phyloP scores from a whole-genome alignment of 495 filamentous ascomycete species.

The Immersiella caudata region DNA sequence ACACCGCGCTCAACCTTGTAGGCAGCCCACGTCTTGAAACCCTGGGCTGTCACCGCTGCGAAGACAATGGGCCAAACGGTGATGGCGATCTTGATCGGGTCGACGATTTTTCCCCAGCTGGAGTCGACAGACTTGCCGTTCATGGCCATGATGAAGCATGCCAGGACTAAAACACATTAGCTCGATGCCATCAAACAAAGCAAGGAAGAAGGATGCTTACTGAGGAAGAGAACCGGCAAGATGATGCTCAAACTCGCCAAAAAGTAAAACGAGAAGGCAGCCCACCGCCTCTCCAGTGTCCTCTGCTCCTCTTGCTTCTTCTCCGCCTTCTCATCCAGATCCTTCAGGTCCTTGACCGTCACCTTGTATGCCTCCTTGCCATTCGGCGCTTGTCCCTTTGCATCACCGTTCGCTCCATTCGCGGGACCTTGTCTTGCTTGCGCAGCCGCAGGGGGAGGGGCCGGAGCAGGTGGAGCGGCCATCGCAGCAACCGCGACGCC shows the following conservation, averaged over 20 bases:
- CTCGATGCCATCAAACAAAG: background rate
- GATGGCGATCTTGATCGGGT: constrained; percentile 23
- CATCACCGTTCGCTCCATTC: background rate
- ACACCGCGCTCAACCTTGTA: constrained; percentile 23
- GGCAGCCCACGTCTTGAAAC: constrained; percentile 25
- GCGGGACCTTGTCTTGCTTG: background rate
- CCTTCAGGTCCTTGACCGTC: constrained; percentile 15
- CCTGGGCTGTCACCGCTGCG: constrained; percentile 23
- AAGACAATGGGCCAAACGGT: constrained; percentile 26
- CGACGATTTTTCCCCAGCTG: constrained; percentile 9
- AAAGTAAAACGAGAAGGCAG: constrained; percentile 14
- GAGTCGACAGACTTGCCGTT: constrained; percentile 10
- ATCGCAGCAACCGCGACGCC: background rate
- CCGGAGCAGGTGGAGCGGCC: background rate
- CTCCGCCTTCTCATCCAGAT: constrained; percentile 16
- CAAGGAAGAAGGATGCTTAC: background rate
- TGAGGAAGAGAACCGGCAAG: constrained; percentile 6
- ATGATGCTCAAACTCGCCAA: constrained; percentile 18
- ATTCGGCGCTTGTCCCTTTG: constrained; percentile 3
- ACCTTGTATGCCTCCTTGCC: constrained; percentile 11
- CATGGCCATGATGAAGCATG: constrained; percentile 15
- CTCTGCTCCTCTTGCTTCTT: background rate
- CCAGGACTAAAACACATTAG: background rate
- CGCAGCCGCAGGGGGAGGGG: no score
- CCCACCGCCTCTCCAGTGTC: constrained; percentile 15